These are phyloP conservation scores for Solanum acaule DNA, from an alignment of 257 asterid species.

Conservation along the genomic window DNA sequence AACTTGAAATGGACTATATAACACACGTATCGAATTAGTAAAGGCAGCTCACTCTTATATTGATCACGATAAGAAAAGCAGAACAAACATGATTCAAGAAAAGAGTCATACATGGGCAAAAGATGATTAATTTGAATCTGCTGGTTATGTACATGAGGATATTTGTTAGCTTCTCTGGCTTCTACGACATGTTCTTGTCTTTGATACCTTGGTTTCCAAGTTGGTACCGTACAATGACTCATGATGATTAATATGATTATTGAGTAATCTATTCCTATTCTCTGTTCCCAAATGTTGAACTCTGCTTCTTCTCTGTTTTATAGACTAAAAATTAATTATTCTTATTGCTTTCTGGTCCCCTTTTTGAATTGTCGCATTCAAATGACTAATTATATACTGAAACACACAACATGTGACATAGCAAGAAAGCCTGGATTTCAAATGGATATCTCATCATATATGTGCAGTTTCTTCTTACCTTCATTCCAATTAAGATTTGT, in stretches of 20 bases:
- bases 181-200: slow-evolving; percentile 28
- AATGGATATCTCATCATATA: slow-evolving; percentile 6
- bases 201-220: slow-evolving; percentile 39
- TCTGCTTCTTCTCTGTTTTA: background rate
- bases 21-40: background rate
- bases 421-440: slow-evolving; percentile 15
- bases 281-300: slow-evolving; percentile 3
- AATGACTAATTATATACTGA: slow-evolving; percentile 15
- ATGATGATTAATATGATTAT: background rate
- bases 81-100: background rate
- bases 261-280: background rate
- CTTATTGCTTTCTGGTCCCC: slow-evolving; percentile 22
- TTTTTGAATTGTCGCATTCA: slow-evolving; percentile 16
- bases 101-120: slow-evolving; percentile 28
- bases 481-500: background rate
- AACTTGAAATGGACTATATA: background rate
- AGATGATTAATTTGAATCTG: slow-evolving; percentile 17
- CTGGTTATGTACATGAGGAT: slow-evolving; percentile 36
- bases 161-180: slow-evolving; percentile 21
- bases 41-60: background rate
- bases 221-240: slow-evolving; percentile 37
- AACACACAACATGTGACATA: slow-evolving; percentile 39
- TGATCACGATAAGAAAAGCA: background rate
- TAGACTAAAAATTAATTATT: background rate
- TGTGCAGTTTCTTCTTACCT: background rate